Conservation (phyloP, 345 rosid genomes). For the Heritiera littoralis region DNA sequence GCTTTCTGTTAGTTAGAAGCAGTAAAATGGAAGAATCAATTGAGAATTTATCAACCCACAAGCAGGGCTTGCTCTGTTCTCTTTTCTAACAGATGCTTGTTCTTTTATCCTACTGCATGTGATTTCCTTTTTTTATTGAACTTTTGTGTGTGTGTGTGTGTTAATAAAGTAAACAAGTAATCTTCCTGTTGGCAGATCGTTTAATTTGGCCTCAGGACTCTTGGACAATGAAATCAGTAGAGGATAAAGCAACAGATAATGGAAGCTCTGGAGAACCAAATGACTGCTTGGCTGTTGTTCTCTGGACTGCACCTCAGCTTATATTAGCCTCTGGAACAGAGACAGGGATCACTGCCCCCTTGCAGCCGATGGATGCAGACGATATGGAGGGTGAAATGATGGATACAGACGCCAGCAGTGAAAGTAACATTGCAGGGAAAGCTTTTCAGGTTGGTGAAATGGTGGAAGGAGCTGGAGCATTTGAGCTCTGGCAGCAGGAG, state of each 20-base stretch:
- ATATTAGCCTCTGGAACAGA: not conserved
- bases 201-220: not conserved
- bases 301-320: not conserved
- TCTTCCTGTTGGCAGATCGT: not conserved
- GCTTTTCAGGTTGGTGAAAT: not conserved
- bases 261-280: not conserved
- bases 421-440: not conserved
- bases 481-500: not conserved
- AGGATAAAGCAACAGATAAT: not conserved
- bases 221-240: not conserved
- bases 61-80: not conserved
- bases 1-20: not conserved
- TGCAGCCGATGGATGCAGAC: constrained; percentile 5
- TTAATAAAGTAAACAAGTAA: not conserved
- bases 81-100: not conserved
- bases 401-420: not conserved
- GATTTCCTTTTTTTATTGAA: not conserved
- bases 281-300: not conserved
- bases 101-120: not conserved
- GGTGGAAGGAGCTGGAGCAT: not conserved
- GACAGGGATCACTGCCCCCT: not conserved
- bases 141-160: not conserved
- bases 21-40: not conserved
- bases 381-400: not conserved
- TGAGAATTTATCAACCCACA: not conserved